These are phyloP conservation scores for Sclerotiophoma versabilis DNA, from an alignment of 2,329 filamentous ascomycete species.

Conservation along the genomic window DNA sequence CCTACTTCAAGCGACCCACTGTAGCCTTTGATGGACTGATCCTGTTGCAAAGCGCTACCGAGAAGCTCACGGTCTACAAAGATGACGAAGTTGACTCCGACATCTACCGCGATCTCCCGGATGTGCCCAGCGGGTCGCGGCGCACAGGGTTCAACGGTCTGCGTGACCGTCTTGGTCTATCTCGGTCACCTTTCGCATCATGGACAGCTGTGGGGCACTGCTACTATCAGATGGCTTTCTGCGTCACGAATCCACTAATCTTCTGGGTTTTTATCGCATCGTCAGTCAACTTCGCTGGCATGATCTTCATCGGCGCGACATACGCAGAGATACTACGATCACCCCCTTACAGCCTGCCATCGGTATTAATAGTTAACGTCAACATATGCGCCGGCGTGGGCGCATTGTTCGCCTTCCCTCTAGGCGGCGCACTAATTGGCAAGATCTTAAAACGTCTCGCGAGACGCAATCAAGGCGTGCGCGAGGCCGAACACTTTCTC, in stretches of 20 bases:
- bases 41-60: constrained; percentile 48
- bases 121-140: constrained; percentile 11
- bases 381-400: constrained; percentile 32
- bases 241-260: constrained; percentile 38
- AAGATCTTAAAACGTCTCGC: constrained; percentile 28
- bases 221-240: constrained; percentile 40
- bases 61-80: constrained; percentile 49
- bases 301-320: constrained; percentile 41
- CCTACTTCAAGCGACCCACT: constrained; percentile 52
- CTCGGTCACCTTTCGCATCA: constrained; percentile 32
- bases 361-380: constrained; percentile 22
- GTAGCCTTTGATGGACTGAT: constrained; percentile 54
- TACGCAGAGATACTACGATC: constrained; percentile 28
- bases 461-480: constrained; percentile 36
- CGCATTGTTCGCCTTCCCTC: constrained; percentile 25
- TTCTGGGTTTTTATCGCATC: constrained; percentile 41
- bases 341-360: constrained; percentile 33
- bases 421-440: constrained; percentile 16
- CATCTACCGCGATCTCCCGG: constrained; percentile 36
- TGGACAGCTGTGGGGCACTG: constrained; percentile 36
- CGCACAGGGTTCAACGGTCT: constrained; percentile 15
- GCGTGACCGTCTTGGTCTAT: constrained; percentile 28
- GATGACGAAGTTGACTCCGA: constrained; percentile 39
- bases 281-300: constrained; percentile 35
- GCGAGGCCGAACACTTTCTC: constrained; percentile 44